Base-by-base conservation (phyloP, 2,329 filamentous ascomycete species). In the Beauveria brongniartii region DNA sequence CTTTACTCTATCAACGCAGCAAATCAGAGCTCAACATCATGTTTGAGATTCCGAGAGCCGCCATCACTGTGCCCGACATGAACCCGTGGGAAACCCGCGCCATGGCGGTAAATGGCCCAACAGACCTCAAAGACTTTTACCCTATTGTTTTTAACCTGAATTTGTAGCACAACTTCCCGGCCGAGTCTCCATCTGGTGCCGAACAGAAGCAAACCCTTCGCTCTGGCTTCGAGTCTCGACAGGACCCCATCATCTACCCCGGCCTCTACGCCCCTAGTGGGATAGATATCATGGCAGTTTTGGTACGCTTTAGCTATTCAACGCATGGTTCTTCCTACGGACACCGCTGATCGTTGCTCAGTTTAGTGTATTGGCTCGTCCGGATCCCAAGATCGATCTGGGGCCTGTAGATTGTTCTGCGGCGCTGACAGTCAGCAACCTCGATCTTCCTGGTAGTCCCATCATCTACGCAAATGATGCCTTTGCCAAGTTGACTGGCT, bases 401-500 rank as follows among this genome's bases (percentile, higher is more conserved):
- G 92, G 91, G 7, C 83, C 90, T 0, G 86, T 96, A 40, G 92
- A 96, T 72, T 80, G 90, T 65, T 94, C 91, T 1, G 94, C 91
- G 69, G 88, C 91, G 2, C 86, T 96, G 64, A 83, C 93, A 20
- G 82, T 96, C 46, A 94, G 90, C 73, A 90, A 95, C 71, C 85
- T 92, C 37, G 80, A 82, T 47, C 81, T 83, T 66, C 82, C 88
- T 30, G 91, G 95, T 71, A 78, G 81, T 34, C 91, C 92, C 3
- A 91, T 96, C 63, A 84, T 95, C 9, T 96, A 95, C 70, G 90
- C 87, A 65, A 93, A 90, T 1, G 89, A 92, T 6, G 83, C 90
- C 34, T 96, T 95, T 70, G 82, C 86, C 67, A 78, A 86, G 7
- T 75, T 96, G 64, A 96, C 91, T 0, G 91, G 91, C 30, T 96